Evolutionary conservation across 805 yeast species (phyloP).

Genomic region (Huiozyma sinensis): DNA sequence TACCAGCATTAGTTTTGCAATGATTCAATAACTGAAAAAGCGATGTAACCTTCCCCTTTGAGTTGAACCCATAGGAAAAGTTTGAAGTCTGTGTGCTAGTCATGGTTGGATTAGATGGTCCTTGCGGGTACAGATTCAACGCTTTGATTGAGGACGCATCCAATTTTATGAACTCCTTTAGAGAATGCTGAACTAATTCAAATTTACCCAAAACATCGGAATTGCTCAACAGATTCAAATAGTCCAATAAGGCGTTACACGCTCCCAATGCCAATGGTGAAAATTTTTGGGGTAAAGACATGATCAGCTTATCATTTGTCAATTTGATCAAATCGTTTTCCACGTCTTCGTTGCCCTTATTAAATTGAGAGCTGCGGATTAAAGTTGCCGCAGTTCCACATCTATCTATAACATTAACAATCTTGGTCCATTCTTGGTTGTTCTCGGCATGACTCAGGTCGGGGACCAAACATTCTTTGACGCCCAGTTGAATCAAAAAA

Average conservation of each 20-base stretch:
- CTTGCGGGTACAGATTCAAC: slow-evolving; percentile 65
- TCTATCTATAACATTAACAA: slow-evolving; percentile 62
- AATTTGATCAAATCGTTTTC: slow-evolving; percentile 72
- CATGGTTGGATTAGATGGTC: slow-evolving; percentile 13
- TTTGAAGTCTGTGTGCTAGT: slow-evolving; percentile 1
- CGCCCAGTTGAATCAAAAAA: slow-evolving; percentile 76
- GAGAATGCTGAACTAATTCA: slow-evolving; percentile 52
- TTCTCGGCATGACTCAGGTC: slow-evolving; percentile 18
- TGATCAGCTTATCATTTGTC: slow-evolving; percentile 38
- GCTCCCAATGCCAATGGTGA: slow-evolving; percentile 22
- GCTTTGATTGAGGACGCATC: slow-evolving; percentile 88
- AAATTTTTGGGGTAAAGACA: slow-evolving; percentile 22
- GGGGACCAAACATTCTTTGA: slow-evolving; percentile 70
- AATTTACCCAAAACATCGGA: slow-evolving; percentile 45
- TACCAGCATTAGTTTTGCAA: slow-evolving; percentile 85
- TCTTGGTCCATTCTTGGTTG: slow-evolving; percentile 42
- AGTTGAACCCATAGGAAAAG: slow-evolving; percentile 8
- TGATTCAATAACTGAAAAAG: slow-evolving; percentile 76
- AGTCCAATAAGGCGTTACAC: slow-evolving; percentile 48
- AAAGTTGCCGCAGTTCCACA: slow-evolving; percentile 67
- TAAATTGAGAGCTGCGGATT: slow-evolving; percentile 46
- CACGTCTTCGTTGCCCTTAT: slow-evolving; percentile 40
- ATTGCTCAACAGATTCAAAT: slow-evolving; percentile 54
- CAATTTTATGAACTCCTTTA: slow-evolving; percentile 75
- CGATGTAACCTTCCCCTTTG: slow-evolving; percentile 39